Evolutionary conservation across 257 asterid genomes (phyloP), one percentile per base, ranked within the genome.

Genomic region (Solanum lycopersicoides): DNA sequence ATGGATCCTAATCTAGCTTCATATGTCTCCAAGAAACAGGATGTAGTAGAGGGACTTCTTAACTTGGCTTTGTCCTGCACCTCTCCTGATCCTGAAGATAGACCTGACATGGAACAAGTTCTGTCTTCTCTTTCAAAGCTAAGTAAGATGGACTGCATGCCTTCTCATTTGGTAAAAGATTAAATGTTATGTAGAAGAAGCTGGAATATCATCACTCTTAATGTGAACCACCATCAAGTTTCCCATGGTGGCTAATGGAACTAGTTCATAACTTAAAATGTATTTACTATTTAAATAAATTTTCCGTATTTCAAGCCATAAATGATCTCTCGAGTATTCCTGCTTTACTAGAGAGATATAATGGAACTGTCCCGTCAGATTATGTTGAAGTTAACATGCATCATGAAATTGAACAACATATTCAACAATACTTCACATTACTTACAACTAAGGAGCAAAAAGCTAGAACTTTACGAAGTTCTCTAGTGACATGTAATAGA

Each of bases 41-140:
- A 92, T 37, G 93, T 87, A 79, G 9, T 94, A 5, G 94, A 92
- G 89, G 93, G 87, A 82, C 92, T 96, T 83, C 94, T 96, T 35
- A 83, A n/a, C 39, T 88, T 96, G 87, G 96, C 95, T 30, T 88
- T 95, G 85, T 93, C 96, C 37, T 96, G 99, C 90, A 90, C 95
- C 79, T 86, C 86, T 86, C 82, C 89, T 2, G 90, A 93, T 77
- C 98, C 99, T 9, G 95, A 92, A 28, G 90, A 90, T 65, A 90
- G 98, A 60, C 97, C 99, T 23, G 90, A 92, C 79, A 96, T 95
- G 97, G 95, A 95, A 25, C 83, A 90, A 63, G 96, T 94, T 79
- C 59, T 92, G 87, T 28, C 91, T 74, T 90, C 92, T 85, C 93
- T 96, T 77, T 73, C 84, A 12, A 94, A 95, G 91, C 89, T 93